Evolutionary conservation across 768 basidiomycete genomes (phyloP).

Genomic region (Leccinum rimulosum): DNA sequence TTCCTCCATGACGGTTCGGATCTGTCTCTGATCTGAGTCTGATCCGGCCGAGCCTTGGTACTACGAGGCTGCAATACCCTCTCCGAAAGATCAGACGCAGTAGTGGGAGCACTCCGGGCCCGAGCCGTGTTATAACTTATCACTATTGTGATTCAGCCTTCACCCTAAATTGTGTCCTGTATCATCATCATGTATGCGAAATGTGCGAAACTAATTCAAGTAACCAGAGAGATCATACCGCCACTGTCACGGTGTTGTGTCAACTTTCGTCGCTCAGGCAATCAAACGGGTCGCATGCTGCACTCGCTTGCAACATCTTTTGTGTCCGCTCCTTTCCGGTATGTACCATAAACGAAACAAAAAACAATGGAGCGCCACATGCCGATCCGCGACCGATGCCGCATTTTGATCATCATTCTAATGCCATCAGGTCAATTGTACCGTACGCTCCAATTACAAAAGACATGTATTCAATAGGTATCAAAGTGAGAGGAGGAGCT

Average conservation of each 20-base stretch:
- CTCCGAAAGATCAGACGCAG: neutral
- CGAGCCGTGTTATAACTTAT: neutral
- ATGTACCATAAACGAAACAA: neutral
- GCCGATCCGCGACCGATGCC: neutral
- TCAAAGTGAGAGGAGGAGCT: neutral
- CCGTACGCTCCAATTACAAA: constrained; percentile 22
- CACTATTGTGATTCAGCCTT: too few relatives aligned
- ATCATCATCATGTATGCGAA: neutral
- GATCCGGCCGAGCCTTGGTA: constrained; percentile 39
- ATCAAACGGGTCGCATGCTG: neutral
- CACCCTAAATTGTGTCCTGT: too few relatives aligned
- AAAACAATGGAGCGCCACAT: neutral
- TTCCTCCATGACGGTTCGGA: constrained; percentile 46
- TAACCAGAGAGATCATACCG: neutral
- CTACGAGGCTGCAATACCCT: constrained; percentile 39
- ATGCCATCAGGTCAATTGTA: neutral
- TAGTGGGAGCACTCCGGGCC: neutral
- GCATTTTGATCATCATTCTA: neutral
- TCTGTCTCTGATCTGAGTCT: constrained; percentile 13
- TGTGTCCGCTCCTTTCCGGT: neutral
- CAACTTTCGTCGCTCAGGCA: neutral
- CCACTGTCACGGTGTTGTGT: neutral
- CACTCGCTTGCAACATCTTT: neutral
- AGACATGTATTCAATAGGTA: constrained; percentile 35
- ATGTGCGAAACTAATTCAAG: neutral